Base-by-base conservation (phyloP, 805 yeast species). In the Candida nonsorbophila region DNA sequence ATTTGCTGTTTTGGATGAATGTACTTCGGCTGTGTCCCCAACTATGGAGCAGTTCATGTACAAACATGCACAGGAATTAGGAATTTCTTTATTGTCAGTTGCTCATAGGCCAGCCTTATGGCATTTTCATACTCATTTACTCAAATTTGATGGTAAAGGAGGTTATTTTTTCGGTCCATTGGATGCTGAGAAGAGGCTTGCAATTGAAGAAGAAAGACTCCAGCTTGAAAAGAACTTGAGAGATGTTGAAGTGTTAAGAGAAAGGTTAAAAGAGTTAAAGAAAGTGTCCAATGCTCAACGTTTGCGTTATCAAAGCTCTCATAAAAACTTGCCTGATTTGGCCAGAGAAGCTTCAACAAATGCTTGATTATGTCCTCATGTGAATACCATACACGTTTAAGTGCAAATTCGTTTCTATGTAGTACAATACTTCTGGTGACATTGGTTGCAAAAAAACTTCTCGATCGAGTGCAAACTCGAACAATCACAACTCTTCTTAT, bases 1-100 rank as follows among this genome's bases (percentile, higher is more conserved):
- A 53, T 88, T 87, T 67, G 97, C 97, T 0, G 95, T 88, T 15
- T 64, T 88, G 40, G 97, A 88, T 58, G 97, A 88, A 62, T 88
- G 96, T 55, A 88, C 97, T 1, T 85, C 95, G 3, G 90, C 95
- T 1, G 94, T 88, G 2, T 79, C 96, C 0, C 84, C 92, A 7
- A 84, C 82, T 36, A 80, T 87, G 76, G 97, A 88, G 51, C 85
- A 82, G 38, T 77, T 79, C 44, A 87, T 90, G 84, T 88, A 88
- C 48, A 57, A 76, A 29, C 81, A 82, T 46, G 95, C 96, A 0
- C 84, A 82, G 49, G 63, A 69, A 11, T 64, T 84, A 37, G 84
- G 85, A 0, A 86, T 87, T 33, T 83, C 95, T 0, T 70, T 88
- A 12, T 61, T 88, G 21, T 85, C 95, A 0, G 97, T 88, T 7